Evolutionary conservation across 164 flowering plant species (phyloP).

Genomic region (Annona cherimola): DNA sequence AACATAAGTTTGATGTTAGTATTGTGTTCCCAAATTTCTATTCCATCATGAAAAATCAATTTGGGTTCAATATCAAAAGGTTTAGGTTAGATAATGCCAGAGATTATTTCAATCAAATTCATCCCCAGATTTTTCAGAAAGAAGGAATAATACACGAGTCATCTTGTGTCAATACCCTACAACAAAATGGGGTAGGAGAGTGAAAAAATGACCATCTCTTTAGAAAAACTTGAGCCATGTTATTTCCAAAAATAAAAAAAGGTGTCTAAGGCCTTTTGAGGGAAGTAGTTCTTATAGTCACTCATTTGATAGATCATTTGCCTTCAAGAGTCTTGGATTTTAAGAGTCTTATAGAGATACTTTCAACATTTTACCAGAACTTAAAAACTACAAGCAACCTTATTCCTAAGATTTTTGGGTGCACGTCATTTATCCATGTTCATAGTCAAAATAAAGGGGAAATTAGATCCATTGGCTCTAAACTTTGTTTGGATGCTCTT

Average conservation of each 20-base stretch:
- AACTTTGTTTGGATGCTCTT: too few species aligned
- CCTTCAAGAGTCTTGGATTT: not conserved
- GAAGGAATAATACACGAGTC: slow-evolving; percentile 13
- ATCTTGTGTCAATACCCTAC: slow-evolving; percentile 7
- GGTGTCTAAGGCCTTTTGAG: slow-evolving; percentile 10
- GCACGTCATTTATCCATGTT: not conserved
- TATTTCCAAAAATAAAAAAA: not conserved
- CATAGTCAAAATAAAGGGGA: too few species aligned
- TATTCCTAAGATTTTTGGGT: slow-evolving; percentile 12
- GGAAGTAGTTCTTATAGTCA: slow-evolving; percentile 11
- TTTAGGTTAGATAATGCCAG: slow-evolving; percentile 3
- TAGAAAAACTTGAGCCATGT: not conserved
- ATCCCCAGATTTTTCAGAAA: not conserved
- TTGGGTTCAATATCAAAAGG: not conserved
- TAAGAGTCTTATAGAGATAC: not conserved
- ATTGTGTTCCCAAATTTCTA: too few species aligned
- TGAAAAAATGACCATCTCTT: slow-evolving; percentile 1
- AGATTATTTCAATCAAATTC: slow-evolving; percentile 1
- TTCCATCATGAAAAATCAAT: too few species aligned
- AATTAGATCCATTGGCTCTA: too few species aligned
- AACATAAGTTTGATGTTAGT: too few species aligned
- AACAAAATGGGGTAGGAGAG: not conserved
- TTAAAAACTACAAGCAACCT: slow-evolving; percentile 11
- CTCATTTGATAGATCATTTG: not conserved
- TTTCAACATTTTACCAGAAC: slow-evolving; percentile 11